phyloP scores from a whole-genome alignment of 768 basidiomycete genomes.

The Mycena latifolia region DNA sequence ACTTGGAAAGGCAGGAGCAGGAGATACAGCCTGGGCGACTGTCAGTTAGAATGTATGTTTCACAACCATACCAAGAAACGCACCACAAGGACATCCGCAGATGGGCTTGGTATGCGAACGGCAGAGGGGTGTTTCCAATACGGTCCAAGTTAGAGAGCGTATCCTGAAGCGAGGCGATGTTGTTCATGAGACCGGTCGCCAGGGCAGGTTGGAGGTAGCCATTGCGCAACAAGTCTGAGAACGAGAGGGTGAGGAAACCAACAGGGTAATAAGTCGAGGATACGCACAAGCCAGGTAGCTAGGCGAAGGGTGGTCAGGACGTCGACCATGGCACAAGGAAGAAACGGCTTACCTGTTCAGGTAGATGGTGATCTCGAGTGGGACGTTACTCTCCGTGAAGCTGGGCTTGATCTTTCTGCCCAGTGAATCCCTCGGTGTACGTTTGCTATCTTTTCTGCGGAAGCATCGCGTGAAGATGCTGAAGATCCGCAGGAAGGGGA shows the following conservation, averaged over 20 bases:
- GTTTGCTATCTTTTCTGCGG: conserved; percentile 35
- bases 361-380: conserved; percentile 68
- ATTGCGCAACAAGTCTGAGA: conserved; percentile 56
- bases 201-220: conserved; percentile 65
- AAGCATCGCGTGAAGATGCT: conserved; percentile 47
- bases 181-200: conserved; percentile 62
- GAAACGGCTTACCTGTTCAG: conserved; percentile 55
- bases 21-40: conserved; percentile 45
- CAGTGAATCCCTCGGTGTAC: conserved; percentile 28
- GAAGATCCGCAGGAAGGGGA: conserved; percentile 68
- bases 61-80: conserved; percentile 31
- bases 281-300: conserved; percentile 36
- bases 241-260: not conserved
- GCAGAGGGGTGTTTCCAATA: conserved; percentile 73
- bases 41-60: not conserved
- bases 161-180: conserved; percentile 65
- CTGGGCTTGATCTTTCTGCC: conserved; percentile 48
- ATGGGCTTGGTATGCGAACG: conserved; percentile 79
- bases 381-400: conserved; percentile 69
- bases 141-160: conserved; percentile 70
- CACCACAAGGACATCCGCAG: conserved; percentile 73
- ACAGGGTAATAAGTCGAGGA: not conserved
- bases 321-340: not conserved
- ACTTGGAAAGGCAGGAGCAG: conserved; percentile 67
- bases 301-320: conserved; percentile 4